phyloP scores from a whole-genome alignment of 2,329 filamentous ascomycete genomes.

The Paramyrothecium roridum region DNA sequence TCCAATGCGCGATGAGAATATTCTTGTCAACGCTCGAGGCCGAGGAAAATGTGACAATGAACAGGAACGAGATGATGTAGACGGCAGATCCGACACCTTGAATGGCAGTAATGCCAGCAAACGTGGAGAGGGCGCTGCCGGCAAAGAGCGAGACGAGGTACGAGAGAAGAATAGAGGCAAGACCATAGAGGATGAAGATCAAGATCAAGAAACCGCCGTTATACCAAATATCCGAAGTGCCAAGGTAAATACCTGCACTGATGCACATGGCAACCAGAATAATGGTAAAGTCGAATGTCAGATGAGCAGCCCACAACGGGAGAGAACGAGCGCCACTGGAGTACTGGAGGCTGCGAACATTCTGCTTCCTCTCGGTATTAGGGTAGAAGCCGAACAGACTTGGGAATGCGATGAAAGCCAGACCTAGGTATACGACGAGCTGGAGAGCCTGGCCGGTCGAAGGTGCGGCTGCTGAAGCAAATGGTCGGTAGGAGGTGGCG shows the following conservation, averaged over 20 bases:
- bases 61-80: conserved; percentile 50
- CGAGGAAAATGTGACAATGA: conserved; percentile 69
- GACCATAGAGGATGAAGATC: conserved; percentile 71
- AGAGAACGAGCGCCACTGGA: conserved; percentile 78
- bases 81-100: conserved; percentile 13
- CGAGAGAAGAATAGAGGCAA: conserved; percentile 66
- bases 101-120: conserved; percentile 2
- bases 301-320: conserved; percentile 77
- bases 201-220: conserved; percentile 67
- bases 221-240: conserved; percentile 64
- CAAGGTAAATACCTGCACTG: conserved; percentile 64
- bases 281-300: conserved; percentile 66
- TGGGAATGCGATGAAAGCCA: conserved; percentile 73
- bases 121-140: conserved; percentile 45
- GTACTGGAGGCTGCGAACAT: conserved; percentile 78
- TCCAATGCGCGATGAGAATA: conserved; percentile 69
- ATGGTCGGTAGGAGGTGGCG: conserved; percentile 64
- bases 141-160: conserved; percentile 67
- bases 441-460: conserved; percentile 68
- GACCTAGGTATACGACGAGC: conserved; percentile 71
- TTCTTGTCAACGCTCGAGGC: conserved; percentile 63
- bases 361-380: conserved; percentile 69
- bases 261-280: conserved; percentile 65
- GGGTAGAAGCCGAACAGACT: conserved; percentile 82
- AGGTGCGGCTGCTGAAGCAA: conserved; percentile 67